A percentile compares a stretch with the other conserved stretches of the same genome.
Conservation (phyloP, 805 yeast genomes). For the Ogataea naganishii region DNA sequence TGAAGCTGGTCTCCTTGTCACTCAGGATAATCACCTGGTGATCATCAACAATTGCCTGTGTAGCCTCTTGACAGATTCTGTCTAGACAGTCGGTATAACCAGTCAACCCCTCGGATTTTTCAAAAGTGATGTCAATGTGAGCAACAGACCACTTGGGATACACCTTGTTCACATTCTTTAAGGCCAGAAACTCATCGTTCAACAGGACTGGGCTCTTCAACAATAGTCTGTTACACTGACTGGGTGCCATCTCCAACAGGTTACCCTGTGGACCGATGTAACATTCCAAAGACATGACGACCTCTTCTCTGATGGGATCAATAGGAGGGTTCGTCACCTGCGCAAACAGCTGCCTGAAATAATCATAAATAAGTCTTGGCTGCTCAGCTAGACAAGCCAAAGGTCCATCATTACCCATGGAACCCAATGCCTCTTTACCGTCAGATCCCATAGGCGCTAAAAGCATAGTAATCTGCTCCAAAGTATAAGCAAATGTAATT, state of each 20-base stretch:
- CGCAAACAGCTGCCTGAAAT: slow-evolving; percentile 93
- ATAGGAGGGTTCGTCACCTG: slow-evolving; percentile 99
- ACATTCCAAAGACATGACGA: slow-evolving; percentile 96
- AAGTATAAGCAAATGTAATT: slow-evolving; percentile 86
- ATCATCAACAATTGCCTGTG: slow-evolving; percentile 70
- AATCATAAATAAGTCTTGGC: slow-evolving; percentile 85
- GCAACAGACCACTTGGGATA: slow-evolving; percentile 84
- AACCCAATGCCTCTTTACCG: slow-evolving; percentile 92
- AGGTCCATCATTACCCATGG: slow-evolving; percentile 98
- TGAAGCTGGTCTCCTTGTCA: slow-evolving; percentile 54
- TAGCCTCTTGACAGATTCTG: slow-evolving; percentile 79
- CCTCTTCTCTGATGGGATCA: slow-evolving; percentile 93
- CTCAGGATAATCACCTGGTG: slow-evolving; percentile 69
- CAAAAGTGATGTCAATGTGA: slow-evolving; percentile 82
- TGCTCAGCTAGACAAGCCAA: slow-evolving; percentile 91
- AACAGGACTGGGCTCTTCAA: slow-evolving; percentile 78
- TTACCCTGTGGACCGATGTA: slow-evolving; percentile 98
- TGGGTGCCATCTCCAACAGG: slow-evolving; percentile 82
- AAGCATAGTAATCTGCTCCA: slow-evolving; percentile 77
- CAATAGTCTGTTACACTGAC: slow-evolving; percentile 83
- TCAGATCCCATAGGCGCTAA: slow-evolving; percentile 89
- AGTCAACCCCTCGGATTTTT: slow-evolving; percentile 68
- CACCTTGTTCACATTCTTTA: slow-evolving; percentile 60
- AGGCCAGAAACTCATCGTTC: slow-evolving; percentile 64
- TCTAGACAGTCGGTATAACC: slow-evolving; percentile 85